phyloP scores from a whole-genome alignment of 1,139 yeast species.

The Protomyces inundatus region DNA sequence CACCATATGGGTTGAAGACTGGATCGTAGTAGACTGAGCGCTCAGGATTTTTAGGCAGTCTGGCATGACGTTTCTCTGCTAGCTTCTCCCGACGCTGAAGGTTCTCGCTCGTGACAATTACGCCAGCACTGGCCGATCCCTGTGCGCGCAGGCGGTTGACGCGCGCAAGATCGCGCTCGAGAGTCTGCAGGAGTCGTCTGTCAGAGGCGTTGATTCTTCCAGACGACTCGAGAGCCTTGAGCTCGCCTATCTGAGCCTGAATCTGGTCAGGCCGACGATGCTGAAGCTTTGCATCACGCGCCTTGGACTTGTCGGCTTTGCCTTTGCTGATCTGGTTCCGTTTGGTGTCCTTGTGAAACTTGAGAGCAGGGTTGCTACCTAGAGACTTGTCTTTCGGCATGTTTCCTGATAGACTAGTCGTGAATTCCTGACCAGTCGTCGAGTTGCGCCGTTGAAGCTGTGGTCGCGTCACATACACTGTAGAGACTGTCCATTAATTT shows the following conservation, averaged over 20 bases:
- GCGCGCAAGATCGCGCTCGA: conserved; percentile 13
- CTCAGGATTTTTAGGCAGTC: conserved; percentile 23
- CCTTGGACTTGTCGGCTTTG: conserved; percentile 4
- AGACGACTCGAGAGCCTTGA: background rate
- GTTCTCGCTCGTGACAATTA: conserved; percentile 8
- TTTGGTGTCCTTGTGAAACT: conserved; percentile 22
- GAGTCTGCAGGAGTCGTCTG: background rate
- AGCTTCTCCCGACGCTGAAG: background rate
- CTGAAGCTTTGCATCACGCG: conserved; percentile 10
- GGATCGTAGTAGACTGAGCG: conserved; percentile 29
- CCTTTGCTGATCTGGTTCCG: conserved; percentile 14
- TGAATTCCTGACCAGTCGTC: too few species aligned
- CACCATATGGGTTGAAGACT: conserved; percentile 26
- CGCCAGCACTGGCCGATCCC: background rate
- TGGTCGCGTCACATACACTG: too few species aligned
- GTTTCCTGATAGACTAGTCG: background rate
- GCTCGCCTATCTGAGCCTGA: conserved; percentile 24
- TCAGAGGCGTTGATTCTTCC: conserved; percentile 7
- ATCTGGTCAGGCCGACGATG: conserved; percentile 23
- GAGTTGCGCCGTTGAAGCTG: too few species aligned
- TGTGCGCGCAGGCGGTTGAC: conserved; percentile 6
- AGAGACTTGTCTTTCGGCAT: conserved; percentile 22
- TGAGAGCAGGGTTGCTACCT: conserved; percentile 17
- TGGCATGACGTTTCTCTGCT: background rate
- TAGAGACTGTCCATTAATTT: too few species aligned